Conservation (phyloP, 2,329 filamentous ascomycete genomes). For the Incumbomyces delicatus region DNA sequence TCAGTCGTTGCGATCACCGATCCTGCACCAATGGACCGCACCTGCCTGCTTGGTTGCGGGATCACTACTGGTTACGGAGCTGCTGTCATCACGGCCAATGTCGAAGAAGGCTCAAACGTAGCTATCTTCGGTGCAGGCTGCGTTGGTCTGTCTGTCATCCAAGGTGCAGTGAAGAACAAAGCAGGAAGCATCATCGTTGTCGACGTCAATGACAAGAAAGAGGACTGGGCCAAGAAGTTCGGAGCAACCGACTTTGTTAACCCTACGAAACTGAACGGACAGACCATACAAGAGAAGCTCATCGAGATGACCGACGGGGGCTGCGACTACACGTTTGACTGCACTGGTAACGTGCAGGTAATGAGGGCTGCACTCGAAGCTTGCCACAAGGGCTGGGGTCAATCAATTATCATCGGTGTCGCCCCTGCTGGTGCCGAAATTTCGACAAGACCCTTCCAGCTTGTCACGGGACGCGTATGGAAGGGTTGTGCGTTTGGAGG, state of each 20-base stretch:
- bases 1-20: constrained; percentile 88
- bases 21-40: constrained; percentile 89
- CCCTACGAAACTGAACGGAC: constrained; percentile 65
- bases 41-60: constrained; percentile 90
- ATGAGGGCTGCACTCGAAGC: constrained; percentile 66
- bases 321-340: constrained; percentile 98
- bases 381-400: constrained; percentile 98
- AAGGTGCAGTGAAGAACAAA: constrained; percentile 79
- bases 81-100: constrained; percentile 81
- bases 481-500: constrained; percentile 96
- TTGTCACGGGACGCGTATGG: constrained; percentile 96
- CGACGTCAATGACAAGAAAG: constrained; percentile 79
- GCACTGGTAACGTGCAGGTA: constrained; percentile 91
- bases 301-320: constrained; percentile 97
- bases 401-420: constrained; percentile 96
- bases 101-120: constrained; percentile 81
- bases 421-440: constrained; percentile 19
- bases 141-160: constrained; percentile 88
- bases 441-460: constrained; percentile 68
- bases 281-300: constrained; percentile 83
- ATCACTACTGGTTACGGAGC: constrained; percentile 98
- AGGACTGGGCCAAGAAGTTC: constrained; percentile 88
- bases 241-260: constrained; percentile 96
- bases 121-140: constrained; percentile 94
- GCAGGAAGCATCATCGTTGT: constrained; percentile 56